Conservation (phyloP, 1,139 yeast species). For the Debaryomyces sp. region DNA sequence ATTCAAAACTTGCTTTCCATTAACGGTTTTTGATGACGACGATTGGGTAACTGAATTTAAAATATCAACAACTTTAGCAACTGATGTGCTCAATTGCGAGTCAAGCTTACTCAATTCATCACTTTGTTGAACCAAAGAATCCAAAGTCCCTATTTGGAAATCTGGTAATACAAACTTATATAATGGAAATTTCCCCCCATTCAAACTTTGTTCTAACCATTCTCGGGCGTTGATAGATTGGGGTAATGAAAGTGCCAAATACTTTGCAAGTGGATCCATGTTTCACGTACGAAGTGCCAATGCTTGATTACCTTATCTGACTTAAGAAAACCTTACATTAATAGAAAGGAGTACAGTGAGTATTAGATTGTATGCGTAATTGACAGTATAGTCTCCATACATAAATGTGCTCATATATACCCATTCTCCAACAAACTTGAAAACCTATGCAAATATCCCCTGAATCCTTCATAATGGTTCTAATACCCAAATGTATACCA, state of each 20-base stretch:
- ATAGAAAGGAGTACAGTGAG: background rate
- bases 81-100: conserved; percentile 66
- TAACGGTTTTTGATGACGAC: conserved; percentile 32
- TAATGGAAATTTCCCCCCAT: conserved; percentile 45
- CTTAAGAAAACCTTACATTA: background rate
- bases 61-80: conserved; percentile 76
- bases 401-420: background rate
- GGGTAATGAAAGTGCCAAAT: conserved; percentile 56
- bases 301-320: background rate
- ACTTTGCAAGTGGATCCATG: conserved; percentile 39
- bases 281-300: conserved; percentile 6
- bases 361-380: conserved; percentile 1
- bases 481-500: background rate
- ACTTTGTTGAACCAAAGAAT: conserved; percentile 84
- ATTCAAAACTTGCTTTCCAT: conserved; percentile 53
- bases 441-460: background rate
- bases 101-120: conserved; percentile 88
- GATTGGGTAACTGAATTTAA: conserved; percentile 54
- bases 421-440: background rate
- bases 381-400: background rate
- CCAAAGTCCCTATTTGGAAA: conserved; percentile 94
- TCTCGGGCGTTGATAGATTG: conserved; percentile 46
- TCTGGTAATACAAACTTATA: conserved; percentile 68
- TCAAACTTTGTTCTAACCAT: conserved; percentile 48
- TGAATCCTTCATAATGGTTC: background rate